Base-by-base conservation (phyloP, 805 yeast species). In the Lipomyces mesembrius region DNA sequence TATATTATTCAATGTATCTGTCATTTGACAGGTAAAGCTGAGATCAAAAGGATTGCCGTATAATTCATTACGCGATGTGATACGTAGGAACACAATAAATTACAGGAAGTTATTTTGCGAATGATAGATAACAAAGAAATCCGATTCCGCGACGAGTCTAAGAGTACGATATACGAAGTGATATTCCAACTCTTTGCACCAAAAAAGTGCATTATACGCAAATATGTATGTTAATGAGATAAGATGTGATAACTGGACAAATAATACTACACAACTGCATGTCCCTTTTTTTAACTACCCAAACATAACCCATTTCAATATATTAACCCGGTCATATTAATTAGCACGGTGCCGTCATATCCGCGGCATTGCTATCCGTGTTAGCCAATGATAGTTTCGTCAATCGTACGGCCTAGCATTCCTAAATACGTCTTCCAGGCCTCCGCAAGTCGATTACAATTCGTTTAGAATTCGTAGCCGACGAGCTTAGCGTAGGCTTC, bases 401-500 rank as follows among this genome's bases (percentile, higher is more conserved):
- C 49, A n/a, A 7, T 43, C 22, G 14, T n/a, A n/a, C 49, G 22
- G 49, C 49, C 11, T 2, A 17, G 49, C 20, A 43, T n/a, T 17
- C 8, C 20, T 43, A 17, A 17, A 17, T n/a, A 17, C 22, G 49
- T 43, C 49, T 43, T 17, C 20, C 49, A 43, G 11, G 9, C 9
- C 49, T 43, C 22, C 11, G 20, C 8, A 37, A 2, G 14, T 37
- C 4, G 2, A 4, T 37, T 5, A 37, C 25, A 43, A 43, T 43
- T 17, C 20, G 63, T 52, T 65, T 65, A 70, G 52, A 62, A 51
- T 62, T 63, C 66, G 61, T 64, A 65, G 51, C 73, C 69, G 51
- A 73, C 96, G 79, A 91, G 82, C 84, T 91, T 92, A 78, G 87
- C 88, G 84, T 89, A 91, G 83, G 92, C 92, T 82, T 91, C 94